phyloP scores from a whole-genome alignment of 176 grass and related monocot genomes.

The Bothriochloa decipiens region DNA sequence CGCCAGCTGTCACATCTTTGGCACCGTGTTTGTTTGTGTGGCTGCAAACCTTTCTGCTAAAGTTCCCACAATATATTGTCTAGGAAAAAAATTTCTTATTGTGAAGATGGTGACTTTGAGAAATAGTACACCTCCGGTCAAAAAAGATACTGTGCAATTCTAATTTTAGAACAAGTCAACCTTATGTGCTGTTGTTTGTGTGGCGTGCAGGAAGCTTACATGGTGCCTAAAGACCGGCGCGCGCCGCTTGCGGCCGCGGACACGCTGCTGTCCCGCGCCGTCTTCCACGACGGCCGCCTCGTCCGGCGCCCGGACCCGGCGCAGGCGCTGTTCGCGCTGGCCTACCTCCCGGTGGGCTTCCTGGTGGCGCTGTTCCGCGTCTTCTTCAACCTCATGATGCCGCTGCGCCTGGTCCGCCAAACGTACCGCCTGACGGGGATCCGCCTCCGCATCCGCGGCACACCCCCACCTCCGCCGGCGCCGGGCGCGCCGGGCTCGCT shows the following conservation, averaged over 20 bases:
- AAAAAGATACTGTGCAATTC: not conserved
- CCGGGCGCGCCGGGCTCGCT: slow-evolving; percentile 53
- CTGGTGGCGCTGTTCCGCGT: slow-evolving; percentile 67
- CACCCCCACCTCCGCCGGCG: slow-evolving; percentile 43
- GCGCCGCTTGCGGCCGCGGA: slow-evolving; percentile 50
- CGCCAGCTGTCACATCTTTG: not conserved
- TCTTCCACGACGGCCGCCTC: slow-evolving; percentile 93
- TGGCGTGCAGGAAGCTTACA: slow-evolving; percentile 76
- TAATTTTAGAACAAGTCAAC: not conserved
- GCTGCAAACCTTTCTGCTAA: not conserved
- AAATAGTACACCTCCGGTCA: not conserved
- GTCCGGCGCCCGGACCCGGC: slow-evolving; percentile 69
- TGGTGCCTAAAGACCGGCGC: slow-evolving; percentile 63
- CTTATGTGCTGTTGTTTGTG: not conserved
- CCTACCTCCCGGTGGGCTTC: slow-evolving; percentile 78
- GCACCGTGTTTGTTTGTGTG: not conserved
- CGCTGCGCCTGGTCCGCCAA: slow-evolving; percentile 53
- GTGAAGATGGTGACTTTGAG: no score
- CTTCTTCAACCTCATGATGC: slow-evolving; percentile 70
- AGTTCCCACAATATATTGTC: no score
- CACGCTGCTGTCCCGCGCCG: slow-evolving; percentile 47
- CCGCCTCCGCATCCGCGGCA: slow-evolving; percentile 57
- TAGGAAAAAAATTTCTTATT: no score
- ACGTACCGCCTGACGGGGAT: slow-evolving; percentile 80
- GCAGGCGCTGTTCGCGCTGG: slow-evolving; percentile 56